phyloP scores from a whole-genome alignment of 1,284 basidiomycete genomes.

The Melampsora americana region DNA sequence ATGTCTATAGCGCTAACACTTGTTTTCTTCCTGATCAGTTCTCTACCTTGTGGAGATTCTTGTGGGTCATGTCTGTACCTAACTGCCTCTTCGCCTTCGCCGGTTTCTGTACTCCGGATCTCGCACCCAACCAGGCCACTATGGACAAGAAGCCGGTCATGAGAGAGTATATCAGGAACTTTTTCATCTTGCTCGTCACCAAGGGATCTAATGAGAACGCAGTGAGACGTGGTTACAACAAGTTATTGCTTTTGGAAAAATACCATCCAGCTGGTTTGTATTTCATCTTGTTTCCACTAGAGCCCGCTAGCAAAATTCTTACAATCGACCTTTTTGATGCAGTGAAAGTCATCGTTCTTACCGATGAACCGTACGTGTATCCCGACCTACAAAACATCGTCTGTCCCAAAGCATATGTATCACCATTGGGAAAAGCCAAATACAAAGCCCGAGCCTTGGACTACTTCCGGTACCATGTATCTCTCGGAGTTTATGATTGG shows the following conservation, averaged over 20 bases:
- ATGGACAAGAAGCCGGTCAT: slow-evolving; percentile 54
- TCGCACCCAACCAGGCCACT: slow-evolving; percentile 53
- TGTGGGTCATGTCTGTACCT: slow-evolving; percentile 55
- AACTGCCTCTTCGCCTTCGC: slow-evolving; percentile 55
- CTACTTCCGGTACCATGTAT: slow-evolving; percentile 56
- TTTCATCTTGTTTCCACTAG: neutral
- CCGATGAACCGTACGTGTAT: slow-evolving; percentile 56
- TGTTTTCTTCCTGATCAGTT: slow-evolving; percentile 47
- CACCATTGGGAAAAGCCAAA: slow-evolving; percentile 56
- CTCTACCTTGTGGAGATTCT: slow-evolving; percentile 55
- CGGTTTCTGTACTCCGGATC: slow-evolving; percentile 53
- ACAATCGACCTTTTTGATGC: neutral
- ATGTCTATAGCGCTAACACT: neutral
- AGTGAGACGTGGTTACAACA: slow-evolving; percentile 55
- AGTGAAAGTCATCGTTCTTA: slow-evolving; percentile 55
- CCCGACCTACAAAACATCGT: slow-evolving; percentile 57
- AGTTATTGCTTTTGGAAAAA: slow-evolving; percentile 56
- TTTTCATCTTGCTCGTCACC: slow-evolving; percentile 56
- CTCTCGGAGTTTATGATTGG: slow-evolving; percentile 56
- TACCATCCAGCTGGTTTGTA: slow-evolving; percentile 53
- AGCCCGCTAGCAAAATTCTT: neutral
- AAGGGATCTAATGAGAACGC: slow-evolving; percentile 56
- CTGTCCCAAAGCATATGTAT: slow-evolving; percentile 56
- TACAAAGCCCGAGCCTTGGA: slow-evolving; percentile 57
- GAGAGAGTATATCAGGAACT: slow-evolving; percentile 56